A percentile compares a stretch with the other conserved stretches of the same genome.
Conservation (phyloP, 2,329 filamentous ascomycete genomes). For the Aspergillus tamarii region DNA sequence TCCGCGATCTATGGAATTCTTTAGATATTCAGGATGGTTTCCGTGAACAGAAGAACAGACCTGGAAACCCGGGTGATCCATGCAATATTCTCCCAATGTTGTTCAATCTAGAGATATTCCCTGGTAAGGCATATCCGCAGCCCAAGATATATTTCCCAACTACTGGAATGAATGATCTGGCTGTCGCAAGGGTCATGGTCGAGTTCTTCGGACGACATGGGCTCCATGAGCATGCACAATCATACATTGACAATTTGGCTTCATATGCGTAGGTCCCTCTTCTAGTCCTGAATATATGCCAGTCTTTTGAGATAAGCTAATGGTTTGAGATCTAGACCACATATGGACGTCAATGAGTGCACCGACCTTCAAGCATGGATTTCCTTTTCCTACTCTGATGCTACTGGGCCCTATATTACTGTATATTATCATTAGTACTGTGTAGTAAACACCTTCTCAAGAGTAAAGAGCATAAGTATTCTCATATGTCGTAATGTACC, state of each 20-base stretch:
- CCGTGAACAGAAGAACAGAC: constrained; percentile 12
- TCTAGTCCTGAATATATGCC: not conserved
- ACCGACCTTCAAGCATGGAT: not conserved
- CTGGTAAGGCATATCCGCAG: constrained; percentile 2
- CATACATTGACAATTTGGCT: constrained; percentile 12
- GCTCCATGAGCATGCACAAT: constrained; percentile 8
- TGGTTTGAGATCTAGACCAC: not conserved
- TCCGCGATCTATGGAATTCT: constrained; percentile 21
- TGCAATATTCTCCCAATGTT: constrained; percentile 12
- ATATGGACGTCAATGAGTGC: not conserved
- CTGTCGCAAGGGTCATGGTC: constrained; percentile 8
- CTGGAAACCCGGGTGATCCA: constrained; percentile 12
- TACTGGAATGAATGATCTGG: constrained; percentile 16
- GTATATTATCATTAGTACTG: not conserved
- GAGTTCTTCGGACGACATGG: constrained; percentile 9
- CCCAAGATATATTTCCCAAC: constrained; percentile 19
- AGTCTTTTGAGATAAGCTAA: not conserved
- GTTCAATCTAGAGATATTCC: constrained; percentile 16
- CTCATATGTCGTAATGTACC: rapidly evolving
- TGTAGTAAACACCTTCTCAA: too few species aligned
- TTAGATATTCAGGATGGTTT: constrained; percentile 17
- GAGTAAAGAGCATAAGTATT: too few species aligned
- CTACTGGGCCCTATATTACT: not conserved
- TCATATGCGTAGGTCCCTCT: constrained; percentile 15
- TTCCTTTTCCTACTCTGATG: not conserved